Percentiles rank a stretch among this genome's conserved stretches.
phyloP scores from a whole-genome alignment of 176 grass and related monocot species.

The Aegilops umbellulata region DNA sequence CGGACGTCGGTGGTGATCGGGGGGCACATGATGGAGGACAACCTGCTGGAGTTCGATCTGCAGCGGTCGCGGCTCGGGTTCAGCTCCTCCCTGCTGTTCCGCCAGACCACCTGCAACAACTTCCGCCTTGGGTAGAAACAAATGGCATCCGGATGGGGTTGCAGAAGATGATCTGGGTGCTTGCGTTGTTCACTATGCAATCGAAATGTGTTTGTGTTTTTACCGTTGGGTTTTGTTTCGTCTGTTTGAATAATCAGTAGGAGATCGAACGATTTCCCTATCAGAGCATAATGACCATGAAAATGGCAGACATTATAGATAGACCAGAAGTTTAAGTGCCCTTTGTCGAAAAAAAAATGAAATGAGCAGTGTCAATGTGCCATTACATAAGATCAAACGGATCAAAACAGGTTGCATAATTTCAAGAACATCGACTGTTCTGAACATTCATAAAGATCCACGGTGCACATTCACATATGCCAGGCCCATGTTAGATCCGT shows the following conservation, averaged over 20 bases:
- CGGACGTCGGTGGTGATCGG: slow-evolving; percentile 68
- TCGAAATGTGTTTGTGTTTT: neutral
- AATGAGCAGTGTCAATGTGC: neutral
- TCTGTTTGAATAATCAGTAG: neutral
- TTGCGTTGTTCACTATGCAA: neutral
- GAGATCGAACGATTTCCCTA: neutral
- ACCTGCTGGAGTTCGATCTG: slow-evolving; percentile 79
- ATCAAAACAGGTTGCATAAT: neutral
- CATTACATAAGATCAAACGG: neutral
- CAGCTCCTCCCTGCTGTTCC: slow-evolving; percentile 55
- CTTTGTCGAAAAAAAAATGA: neutral
- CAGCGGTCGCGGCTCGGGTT: slow-evolving; percentile 60
- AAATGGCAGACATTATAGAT: neutral
- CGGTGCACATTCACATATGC: neutral
- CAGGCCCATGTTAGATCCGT: neutral
- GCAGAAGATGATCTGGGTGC: neutral
- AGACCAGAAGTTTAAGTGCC: neutral
- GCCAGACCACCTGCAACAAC: slow-evolving; percentile 56
- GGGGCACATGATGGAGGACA: slow-evolving; percentile 68
- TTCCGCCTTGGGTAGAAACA: slow-evolving; percentile 48
- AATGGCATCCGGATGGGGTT: neutral
- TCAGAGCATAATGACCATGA: neutral
- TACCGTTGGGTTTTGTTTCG: neutral
- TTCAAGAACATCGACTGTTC: neutral
- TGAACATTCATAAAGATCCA: neutral